Percentiles rank a stretch among this genome's conserved stretches.
These are phyloP conservation scores for Lasiosphaeria hispida DNA, from an alignment of 495 filamentous ascomycete species.

Conservation along the genomic window DNA sequence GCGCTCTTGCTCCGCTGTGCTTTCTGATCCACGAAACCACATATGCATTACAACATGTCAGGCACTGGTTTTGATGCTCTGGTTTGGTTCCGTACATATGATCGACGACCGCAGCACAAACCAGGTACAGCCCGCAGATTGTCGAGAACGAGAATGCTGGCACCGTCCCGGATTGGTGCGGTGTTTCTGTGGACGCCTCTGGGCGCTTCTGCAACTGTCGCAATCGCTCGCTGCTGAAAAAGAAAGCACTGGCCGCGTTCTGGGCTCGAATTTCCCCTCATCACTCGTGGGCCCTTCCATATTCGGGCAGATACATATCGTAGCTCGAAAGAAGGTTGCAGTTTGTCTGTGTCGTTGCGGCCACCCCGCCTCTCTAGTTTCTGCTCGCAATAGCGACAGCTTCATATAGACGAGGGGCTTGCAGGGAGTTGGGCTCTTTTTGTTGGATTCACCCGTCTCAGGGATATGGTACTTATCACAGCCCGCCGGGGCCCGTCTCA, in stretches of 20 bases:
- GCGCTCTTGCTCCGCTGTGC: background rate
- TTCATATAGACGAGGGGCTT: conserved; percentile 6
- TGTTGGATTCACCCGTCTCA: background rate
- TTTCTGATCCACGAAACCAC: conserved; percentile 17
- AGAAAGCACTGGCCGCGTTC: background rate
- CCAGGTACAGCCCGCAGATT: background rate
- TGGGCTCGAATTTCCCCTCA: background rate
- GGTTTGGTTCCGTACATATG: conserved; percentile 6
- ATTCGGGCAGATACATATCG: no score
- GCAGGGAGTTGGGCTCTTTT: background rate
- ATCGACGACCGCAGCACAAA: background rate
- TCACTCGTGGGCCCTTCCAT: no score
- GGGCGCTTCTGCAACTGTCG: conserved; percentile 8
- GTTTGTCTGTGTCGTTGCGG: background rate
- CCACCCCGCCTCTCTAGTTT: background rate
- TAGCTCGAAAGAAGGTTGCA: background rate
- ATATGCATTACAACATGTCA: conserved; percentile 12
- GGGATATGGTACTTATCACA: background rate
- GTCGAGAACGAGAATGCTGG: conserved; percentile 2
- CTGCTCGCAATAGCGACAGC: background rate
- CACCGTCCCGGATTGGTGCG: conserved; percentile 13
- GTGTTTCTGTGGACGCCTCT: conserved; percentile 5
- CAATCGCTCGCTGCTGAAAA: conserved; percentile 1
- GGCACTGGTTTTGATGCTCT: background rate
- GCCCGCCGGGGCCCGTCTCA: conserved; percentile 3